Evolutionary conservation across 2,329 filamentous ascomycete species (phyloP).

Genomic region (Parastagonospora nodorum): DNA sequence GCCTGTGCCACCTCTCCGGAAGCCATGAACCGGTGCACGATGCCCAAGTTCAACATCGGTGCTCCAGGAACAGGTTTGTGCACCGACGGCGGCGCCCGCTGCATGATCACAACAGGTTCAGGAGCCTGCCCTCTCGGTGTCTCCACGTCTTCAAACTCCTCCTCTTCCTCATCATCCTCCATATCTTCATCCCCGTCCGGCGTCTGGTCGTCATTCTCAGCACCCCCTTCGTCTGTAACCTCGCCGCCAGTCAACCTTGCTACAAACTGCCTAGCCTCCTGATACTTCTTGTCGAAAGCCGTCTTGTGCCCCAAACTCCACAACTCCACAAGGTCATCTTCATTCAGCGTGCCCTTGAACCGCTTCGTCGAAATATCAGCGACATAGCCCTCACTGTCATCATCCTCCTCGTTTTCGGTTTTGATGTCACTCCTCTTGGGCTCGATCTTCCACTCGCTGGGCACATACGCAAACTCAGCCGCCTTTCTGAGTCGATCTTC

Average conservation of each 20-base stretch:
- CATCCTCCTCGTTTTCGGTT: conserved; percentile 15
- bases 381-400: conserved; percentile 11
- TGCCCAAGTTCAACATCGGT: conserved; percentile 26
- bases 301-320: conserved; percentile 28
- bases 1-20: conserved; percentile 18
- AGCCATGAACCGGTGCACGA: conserved; percentile 31
- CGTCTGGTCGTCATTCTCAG: conserved; percentile 18
- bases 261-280: conserved; percentile 3
- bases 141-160: conserved; percentile 14
- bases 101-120: conserved; percentile 8
- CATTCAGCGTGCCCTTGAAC: conserved; percentile 20
- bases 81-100: conserved; percentile 9
- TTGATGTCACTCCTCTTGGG: conserved; percentile 18
- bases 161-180: conserved; percentile 21
- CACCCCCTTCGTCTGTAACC: conserved; percentile 8
- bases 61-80: conserved; percentile 20
- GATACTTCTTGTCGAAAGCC: conserved; percentile 23
- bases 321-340: conserved; percentile 23
- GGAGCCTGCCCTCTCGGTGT: conserved; percentile 3
- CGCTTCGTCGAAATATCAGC: conserved; percentile 19
- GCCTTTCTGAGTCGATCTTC: conserved; percentile 34
- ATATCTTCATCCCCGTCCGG: conserved; percentile 19
- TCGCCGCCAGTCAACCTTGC: conserved; percentile 7
- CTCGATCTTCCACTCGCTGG: conserved; percentile 36
- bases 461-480: conserved; percentile 35